Evolutionary conservation across 2,329 filamentous ascomycete genomes (phyloP), one percentile per base, ranked within the genome.

Genomic region (Pleomassaria siparia): DNA sequence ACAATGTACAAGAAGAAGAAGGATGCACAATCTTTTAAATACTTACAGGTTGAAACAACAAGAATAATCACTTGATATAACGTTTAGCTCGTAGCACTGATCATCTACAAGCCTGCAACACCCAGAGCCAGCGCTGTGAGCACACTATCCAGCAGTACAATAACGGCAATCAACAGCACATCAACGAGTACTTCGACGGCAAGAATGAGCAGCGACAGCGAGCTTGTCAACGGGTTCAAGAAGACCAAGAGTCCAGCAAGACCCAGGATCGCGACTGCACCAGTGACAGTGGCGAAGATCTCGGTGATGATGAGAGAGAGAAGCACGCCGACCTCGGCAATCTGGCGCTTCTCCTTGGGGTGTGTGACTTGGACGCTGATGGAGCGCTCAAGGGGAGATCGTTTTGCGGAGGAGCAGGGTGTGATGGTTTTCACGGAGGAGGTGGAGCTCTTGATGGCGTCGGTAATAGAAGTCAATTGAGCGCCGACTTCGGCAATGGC

Each of bases 231-330:
- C 2, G 54, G 54, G 25, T 57, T 55, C 22, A 55, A 16, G 25
- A 47, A 55, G 4, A 60, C 25, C 10, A 59, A 21, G 4, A 59
- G 18, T 4, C 47, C 54, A 10, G 51, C 55, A 9, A 55, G 44
- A 10, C 52, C 55, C 13, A 60, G 18, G n/a, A 59, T 51, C 10
- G 50, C 50, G 25, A 57, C 40, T 1, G 57, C 55, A 16, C 41
- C 55, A 18, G 48, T 43, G 29, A 60, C 16, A 1, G 55, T 60
- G 8, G 57, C 57, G 12, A 60, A 55, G 9, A 59, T 53, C 40
- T 60, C 57, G 1, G 59, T 44, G 11, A 59, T 55, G 36, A 57
- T 59, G 15, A 57, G 49, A 7, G 48, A 41, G 7, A 59, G 54
- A 3, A 57, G 42, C 1, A 49, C 51, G 13, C 42, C 41, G 2